Evolutionary conservation across 768 basidiomycete species (phyloP).

Genomic region (Mycena leptocephala): DNA sequence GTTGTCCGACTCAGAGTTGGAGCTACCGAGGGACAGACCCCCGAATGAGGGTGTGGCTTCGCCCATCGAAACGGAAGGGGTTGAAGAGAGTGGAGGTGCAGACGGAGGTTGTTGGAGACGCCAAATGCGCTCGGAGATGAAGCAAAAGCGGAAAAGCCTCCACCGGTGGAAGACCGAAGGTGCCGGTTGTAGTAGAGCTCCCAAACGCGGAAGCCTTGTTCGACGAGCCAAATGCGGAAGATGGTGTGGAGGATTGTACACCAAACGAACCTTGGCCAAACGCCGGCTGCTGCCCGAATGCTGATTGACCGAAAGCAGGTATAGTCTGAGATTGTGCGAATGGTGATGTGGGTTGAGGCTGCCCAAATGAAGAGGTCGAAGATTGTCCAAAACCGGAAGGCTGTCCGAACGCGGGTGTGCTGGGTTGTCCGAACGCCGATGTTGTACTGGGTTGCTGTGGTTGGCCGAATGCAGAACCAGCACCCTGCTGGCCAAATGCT

Average conservation of each 20-base stretch:
- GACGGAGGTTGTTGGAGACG: slow-evolving; percentile 31
- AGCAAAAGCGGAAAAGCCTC: slow-evolving; percentile 48
- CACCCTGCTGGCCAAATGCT: slow-evolving; percentile 20
- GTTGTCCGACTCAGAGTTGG: slow-evolving; percentile 37
- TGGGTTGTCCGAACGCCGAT: slow-evolving; percentile 43
- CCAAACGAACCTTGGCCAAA: slow-evolving; percentile 53
- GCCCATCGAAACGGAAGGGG: slow-evolving; percentile 46
- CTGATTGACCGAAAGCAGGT: slow-evolving; percentile 54
- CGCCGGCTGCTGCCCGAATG: slow-evolving; percentile 54
- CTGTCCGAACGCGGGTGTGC: slow-evolving; percentile 48
- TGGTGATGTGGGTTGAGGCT: slow-evolving; percentile 39
- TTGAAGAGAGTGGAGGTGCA: slow-evolving; percentile 33
- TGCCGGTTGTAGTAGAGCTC: slow-evolving; percentile 40
- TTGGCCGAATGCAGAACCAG: slow-evolving; percentile 18
- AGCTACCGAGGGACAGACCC: slow-evolving; percentile 49
- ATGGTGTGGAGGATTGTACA: slow-evolving; percentile 51
- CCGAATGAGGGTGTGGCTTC: slow-evolving; percentile 49
- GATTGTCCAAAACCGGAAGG: slow-evolving; percentile 38
- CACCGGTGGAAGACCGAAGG: slow-evolving; percentile 40
- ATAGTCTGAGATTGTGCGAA: slow-evolving; percentile 28
- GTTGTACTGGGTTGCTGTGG: slow-evolving; percentile 20
- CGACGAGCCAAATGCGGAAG: slow-evolving; percentile 51
- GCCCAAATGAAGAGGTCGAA: slow-evolving; percentile 45
- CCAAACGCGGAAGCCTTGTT: slow-evolving; percentile 49
- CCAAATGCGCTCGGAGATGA: slow-evolving; percentile 52